A percentile compares a stretch with the other conserved stretches of the same genome.
These are phyloP conservation scores for Lathyrus oleraceus DNA, from an alignment of 306 rosid species.

Conservation along the genomic window DNA sequence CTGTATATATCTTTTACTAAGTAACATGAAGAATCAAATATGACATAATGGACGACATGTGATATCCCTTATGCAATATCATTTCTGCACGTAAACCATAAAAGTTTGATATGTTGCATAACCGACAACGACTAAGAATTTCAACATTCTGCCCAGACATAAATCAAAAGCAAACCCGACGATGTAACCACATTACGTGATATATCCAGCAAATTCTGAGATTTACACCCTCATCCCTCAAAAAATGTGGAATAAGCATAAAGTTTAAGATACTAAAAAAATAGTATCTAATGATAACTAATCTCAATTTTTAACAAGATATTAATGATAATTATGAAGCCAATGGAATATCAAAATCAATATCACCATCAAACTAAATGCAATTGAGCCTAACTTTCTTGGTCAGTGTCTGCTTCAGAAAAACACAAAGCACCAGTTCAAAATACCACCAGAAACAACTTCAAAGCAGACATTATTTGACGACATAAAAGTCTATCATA, in stretches of 20 bases:
- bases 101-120: too few relatives aligned
- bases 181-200: conserved; percentile 6
- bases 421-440: neutral
- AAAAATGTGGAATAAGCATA: neutral
- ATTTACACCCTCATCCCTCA: neutral
- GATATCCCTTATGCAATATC: too few relatives aligned
- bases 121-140: too few relatives aligned
- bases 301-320: too few relatives aligned
- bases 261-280: conserved; percentile 14
- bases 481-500: too few relatives aligned
- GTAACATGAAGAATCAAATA: too few relatives aligned
- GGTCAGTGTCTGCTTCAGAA: too few relatives aligned
- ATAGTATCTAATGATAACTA: conserved; percentile 1
- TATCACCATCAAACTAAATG: conserved; percentile 6
- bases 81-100: too few relatives aligned
- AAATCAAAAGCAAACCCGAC: conserved; percentile 5
- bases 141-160: too few relatives aligned
- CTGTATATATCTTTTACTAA: too few relatives aligned
- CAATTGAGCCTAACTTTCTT: conserved; percentile 9
- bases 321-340: conserved; percentile 17
- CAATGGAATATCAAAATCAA: conserved; percentile 8
- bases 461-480: too few relatives aligned
- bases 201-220: conserved; percentile 27
- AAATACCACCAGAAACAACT: conserved; percentile 20
- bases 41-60: too few relatives aligned